Conservation (phyloP, 2,329 filamentous ascomycete genomes). For the Arthrobotrys megalospora region DNA sequence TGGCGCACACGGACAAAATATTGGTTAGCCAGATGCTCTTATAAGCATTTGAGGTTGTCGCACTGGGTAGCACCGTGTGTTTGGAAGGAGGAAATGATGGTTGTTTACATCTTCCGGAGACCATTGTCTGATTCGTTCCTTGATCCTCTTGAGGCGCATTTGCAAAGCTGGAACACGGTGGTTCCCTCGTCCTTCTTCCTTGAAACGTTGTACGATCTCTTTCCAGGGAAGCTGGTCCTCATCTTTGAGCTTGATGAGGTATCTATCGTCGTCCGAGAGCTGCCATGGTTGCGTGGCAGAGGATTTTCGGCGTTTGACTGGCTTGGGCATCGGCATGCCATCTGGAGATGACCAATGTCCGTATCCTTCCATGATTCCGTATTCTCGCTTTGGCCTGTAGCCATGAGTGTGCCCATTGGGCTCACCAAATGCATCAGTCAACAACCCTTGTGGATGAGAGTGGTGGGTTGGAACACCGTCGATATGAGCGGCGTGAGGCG, state of each 20-base stretch:
- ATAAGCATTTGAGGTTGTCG: slow-evolving; percentile 58
- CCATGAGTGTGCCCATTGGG: slow-evolving; percentile 18
- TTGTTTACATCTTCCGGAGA: slow-evolving; percentile 64
- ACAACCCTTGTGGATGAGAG: slow-evolving; percentile 35
- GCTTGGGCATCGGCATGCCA: slow-evolving; percentile 43
- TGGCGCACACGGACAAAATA: slow-evolving; percentile 43
- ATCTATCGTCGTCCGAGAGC: slow-evolving; percentile 65
- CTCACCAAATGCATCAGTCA: slow-evolving; percentile 50
- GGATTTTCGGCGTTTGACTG: slow-evolving; percentile 50
- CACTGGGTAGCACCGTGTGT: slow-evolving; percentile 61
- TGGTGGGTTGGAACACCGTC: slow-evolving; percentile 49
- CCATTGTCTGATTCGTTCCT: slow-evolving; percentile 66
- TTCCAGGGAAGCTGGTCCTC: slow-evolving; percentile 66
- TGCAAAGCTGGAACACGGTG: slow-evolving; percentile 66
- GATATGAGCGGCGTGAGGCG: slow-evolving; percentile 41
- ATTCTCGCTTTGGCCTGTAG: slow-evolving; percentile 42
- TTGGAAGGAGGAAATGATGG: slow-evolving; percentile 51
- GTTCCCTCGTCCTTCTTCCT: slow-evolving; percentile 64
- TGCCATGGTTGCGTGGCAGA: slow-evolving; percentile 62
- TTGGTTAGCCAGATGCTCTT: slow-evolving; percentile 60
- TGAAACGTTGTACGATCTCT: slow-evolving; percentile 65
- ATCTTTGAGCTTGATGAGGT: slow-evolving; percentile 66
- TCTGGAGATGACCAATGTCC: slow-evolving; percentile 52
- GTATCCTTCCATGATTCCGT: slow-evolving; percentile 37
- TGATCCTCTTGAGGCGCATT: slow-evolving; percentile 67